Evolutionary conservation across 2,329 filamentous ascomycete species (phyloP).

Genomic region (Exophiala oligosperma): DNA sequence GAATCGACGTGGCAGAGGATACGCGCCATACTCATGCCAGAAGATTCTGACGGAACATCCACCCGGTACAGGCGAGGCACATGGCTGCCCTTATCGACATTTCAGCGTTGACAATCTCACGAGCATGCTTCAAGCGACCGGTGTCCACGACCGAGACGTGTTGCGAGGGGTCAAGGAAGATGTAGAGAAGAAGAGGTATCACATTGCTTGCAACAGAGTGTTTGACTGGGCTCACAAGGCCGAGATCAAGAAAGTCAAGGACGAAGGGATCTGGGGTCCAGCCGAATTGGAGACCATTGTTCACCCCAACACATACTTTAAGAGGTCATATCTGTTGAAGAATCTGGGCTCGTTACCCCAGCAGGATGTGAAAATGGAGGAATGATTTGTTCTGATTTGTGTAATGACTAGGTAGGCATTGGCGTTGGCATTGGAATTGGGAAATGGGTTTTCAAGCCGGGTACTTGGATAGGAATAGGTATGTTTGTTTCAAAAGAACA

Average conservation of each 20-base stretch:
- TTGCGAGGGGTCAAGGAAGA: conserved; percentile 83
- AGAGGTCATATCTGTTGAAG: conserved; percentile 86
- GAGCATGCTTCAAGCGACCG: conserved; percentile 71
- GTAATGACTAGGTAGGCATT: too few species aligned
- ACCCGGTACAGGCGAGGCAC: conserved; percentile 81
- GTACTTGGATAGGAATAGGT: too few species aligned
- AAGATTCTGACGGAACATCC: conserved; percentile 90
- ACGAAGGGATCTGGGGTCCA: conserved; percentile 68
- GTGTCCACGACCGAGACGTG: conserved; percentile 74
- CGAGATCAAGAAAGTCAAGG: conserved; percentile 74
- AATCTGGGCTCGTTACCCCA: conserved; percentile 62
- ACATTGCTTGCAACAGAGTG: conserved; percentile 94
- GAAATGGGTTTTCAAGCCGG: too few species aligned
- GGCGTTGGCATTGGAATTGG: too few species aligned
- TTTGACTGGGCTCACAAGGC: conserved; percentile 84
- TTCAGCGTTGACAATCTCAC: conserved; percentile 86
- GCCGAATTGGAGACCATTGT: conserved; percentile 90
- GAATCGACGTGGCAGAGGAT: conserved; percentile 82
- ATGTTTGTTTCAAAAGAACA: too few species aligned
- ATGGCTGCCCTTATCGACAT: conserved; percentile 96
- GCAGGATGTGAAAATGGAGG: conserved; percentile 57
- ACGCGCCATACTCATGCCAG: conserved; percentile 90
- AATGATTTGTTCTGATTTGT: conserved; percentile 7
- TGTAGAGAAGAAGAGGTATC: conserved; percentile 82
- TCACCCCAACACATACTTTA: conserved; percentile 98